phyloP scores from a whole-genome alignment of 768 basidiomycete genomes.

The Suillus discolor region DNA sequence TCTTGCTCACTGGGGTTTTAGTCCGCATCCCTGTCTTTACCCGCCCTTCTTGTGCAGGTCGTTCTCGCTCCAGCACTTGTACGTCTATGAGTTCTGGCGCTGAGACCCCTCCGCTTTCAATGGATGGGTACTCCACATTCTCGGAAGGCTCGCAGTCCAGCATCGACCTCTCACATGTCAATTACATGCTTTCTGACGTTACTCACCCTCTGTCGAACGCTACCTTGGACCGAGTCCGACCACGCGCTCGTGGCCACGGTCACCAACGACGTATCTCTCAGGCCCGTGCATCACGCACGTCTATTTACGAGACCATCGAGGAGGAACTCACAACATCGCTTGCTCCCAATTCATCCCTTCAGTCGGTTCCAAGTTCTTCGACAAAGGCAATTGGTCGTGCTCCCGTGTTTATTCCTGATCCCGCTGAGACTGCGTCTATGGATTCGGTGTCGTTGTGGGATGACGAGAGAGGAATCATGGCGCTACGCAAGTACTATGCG shows the following conservation, averaged over 20 bases:
- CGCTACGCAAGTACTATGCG: conserved; percentile 68
- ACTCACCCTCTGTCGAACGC: conserved; percentile 51
- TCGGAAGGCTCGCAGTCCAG: conserved; percentile 79
- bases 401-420: conserved; percentile 58
- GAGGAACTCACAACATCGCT: conserved; percentile 55
- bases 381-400: conserved; percentile 36
- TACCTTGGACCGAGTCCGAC: conserved; percentile 39
- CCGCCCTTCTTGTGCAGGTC: conserved; percentile 50
- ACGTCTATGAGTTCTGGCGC: conserved; percentile 61
- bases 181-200: conserved; percentile 54
- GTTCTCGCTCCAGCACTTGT: conserved; percentile 70
- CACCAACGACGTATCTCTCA: conserved; percentile 74
- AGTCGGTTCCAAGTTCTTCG: conserved; percentile 18
- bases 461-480: conserved; percentile 66
- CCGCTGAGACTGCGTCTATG: conserved; percentile 48
- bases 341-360: conserved; percentile 30
- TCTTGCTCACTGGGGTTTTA: conserved; percentile 18
- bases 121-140: conserved; percentile 63
- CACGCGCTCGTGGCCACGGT: conserved; percentile 60
- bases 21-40: conserved; percentile 57
- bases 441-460: conserved; percentile 57
- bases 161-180: conserved; percentile 69
- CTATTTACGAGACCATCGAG: conserved; percentile 80
- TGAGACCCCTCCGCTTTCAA: conserved; percentile 72
- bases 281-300: conserved; percentile 61